These are phyloP conservation scores for Coffea canephora DNA, from an alignment of 257 asterid species.

Conservation along the genomic window DNA sequence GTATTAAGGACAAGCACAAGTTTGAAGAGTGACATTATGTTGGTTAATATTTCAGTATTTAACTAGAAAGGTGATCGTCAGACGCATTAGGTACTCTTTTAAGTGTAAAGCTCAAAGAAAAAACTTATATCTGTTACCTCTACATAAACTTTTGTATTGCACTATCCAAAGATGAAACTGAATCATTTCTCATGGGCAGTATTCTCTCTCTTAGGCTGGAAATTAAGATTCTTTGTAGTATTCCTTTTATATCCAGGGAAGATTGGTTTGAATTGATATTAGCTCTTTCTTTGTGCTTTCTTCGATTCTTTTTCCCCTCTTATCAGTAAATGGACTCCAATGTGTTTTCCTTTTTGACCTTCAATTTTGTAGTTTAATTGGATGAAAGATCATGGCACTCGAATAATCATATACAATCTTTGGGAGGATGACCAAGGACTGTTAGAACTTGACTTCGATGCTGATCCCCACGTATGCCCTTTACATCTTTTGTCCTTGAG, in stretches of 20 bases:
- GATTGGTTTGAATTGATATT: background rate
- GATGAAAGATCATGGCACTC: constrained; percentile 81
- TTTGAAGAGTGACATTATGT: background rate
- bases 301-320: background rate
- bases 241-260: background rate
- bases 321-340: background rate
- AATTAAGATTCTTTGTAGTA: background rate
- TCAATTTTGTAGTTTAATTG: constrained; percentile 55
- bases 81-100: background rate
- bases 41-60: background rate
- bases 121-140: background rate
- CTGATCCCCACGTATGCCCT: constrained; percentile 65
- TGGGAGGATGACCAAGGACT: constrained; percentile 98
- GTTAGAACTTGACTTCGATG: constrained; percentile 82
- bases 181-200: background rate
- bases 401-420: constrained; percentile 76
- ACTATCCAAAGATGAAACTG: background rate
- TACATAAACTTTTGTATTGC: background rate
- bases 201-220: background rate
- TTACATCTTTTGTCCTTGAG: constrained; percentile 12
- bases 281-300: background rate
- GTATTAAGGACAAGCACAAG: background rate
- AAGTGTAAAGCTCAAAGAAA: background rate
- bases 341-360: constrained; percentile 1
- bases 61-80: background rate